Evolutionary conservation across 2,329 filamentous ascomycete genomes (phyloP), one percentile per base, ranked within the genome.

Genomic region (Cladorrhinum sp.): DNA sequence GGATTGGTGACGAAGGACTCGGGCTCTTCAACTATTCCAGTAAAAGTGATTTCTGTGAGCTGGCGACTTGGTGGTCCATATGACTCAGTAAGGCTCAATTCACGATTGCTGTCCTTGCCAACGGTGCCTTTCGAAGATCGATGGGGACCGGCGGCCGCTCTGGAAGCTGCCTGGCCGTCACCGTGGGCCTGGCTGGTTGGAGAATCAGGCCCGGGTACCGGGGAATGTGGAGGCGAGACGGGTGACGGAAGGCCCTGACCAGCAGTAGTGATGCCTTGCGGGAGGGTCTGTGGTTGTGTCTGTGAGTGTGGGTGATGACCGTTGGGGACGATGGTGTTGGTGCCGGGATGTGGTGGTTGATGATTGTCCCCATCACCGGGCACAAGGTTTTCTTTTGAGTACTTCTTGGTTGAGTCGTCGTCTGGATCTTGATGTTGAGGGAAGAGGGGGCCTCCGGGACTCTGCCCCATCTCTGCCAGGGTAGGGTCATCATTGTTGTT

Each of bases 381-480:
- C 38, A 41, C 54, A 24, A 59, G 32, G 48, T 59, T 59, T 24
- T 64, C 61, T n/a, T 51, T 63, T 58, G 62, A 62, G 58, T 66
- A 54, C 53, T 62, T 65, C 58, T 65, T 68, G 55, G 64, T 63
- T 20, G 63, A 66, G 59, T 55, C 60, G 61, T 64, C 64, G 50
- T 60, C 58, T 10, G 59, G 50, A 45, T 62, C 58, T 10, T 61
- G 58, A 25, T 55, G 60, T 3, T 56, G 53, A 23, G 62, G 38
- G 57, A 60, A 59, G 55, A 65, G 62, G 66, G 64, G 65, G 66
- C 64, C 61, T 66, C 65, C 62, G 62, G 65, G 61, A 63, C 65
- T 61, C 63, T 70, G 68, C 64, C 71, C 68, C 67, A 72, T 70
- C 60, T 72, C 71, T 12, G 71, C 69, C 51, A 64, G 55, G 62